Conservation (phyloP, 345 rosid species). For the Gossypium bickii region DNA sequence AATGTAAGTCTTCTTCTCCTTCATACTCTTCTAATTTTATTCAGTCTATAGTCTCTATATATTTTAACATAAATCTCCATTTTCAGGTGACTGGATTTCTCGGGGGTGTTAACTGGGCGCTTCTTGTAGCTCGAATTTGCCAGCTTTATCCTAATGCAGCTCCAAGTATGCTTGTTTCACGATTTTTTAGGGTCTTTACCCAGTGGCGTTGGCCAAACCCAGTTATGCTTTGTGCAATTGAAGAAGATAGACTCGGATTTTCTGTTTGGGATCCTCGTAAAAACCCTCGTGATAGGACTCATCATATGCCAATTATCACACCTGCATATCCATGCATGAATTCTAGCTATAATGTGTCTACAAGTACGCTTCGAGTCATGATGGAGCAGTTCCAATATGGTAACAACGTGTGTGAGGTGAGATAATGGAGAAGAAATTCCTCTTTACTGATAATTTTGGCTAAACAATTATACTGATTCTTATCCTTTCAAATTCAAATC, state of each 20-base stretch:
- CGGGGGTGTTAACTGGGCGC: conserved; percentile 80
- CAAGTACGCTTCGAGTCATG: conserved; percentile 65
- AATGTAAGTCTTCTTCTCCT: conserved; percentile 38
- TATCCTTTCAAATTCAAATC: conserved; percentile 7
- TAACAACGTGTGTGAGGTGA: conserved; percentile 59
- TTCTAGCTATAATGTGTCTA: conserved; percentile 72
- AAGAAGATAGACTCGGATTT: conserved; percentile 61
- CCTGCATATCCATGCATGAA: conserved; percentile 80
- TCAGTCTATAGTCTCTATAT: background rate
- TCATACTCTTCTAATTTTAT: background rate
- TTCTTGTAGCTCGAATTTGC: conserved; percentile 70
- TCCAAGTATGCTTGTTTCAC: conserved; percentile 66
- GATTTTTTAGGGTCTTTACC: conserved; percentile 66
- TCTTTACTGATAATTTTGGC: background rate
- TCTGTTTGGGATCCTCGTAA: conserved; percentile 72
- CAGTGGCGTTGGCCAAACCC: conserved; percentile 83
- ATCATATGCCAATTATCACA: conserved; percentile 71
- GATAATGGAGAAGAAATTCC: background rate
- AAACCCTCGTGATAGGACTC: conserved; percentile 57
- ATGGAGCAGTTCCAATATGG: conserved; percentile 65
- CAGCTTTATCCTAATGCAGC: conserved; percentile 66
- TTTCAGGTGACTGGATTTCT: conserved; percentile 76
- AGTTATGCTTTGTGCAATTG: conserved; percentile 66
- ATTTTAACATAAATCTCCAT: background rate
- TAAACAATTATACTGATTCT: conserved; percentile 9